These are phyloP conservation scores for Aleurites moluccanus DNA, from an alignment of 441 rosid species.

Conservation along the genomic window DNA sequence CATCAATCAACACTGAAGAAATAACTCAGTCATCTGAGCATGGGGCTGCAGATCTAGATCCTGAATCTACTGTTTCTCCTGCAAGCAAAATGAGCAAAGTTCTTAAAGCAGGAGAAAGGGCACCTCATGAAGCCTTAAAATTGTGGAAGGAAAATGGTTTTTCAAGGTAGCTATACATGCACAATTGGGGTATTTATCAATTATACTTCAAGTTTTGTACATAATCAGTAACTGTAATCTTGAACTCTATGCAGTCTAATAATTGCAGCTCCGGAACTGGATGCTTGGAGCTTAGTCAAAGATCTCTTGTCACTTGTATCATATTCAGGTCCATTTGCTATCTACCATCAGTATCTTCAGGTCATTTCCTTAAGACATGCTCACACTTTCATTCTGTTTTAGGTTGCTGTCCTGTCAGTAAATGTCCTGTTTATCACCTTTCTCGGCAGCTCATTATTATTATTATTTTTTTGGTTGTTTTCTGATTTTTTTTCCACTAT, in stretches of 20 bases:
- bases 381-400: background rate
- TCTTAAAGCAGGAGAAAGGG: slow-evolving; percentile 69
- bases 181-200: slow-evolving; percentile 5
- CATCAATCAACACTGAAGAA: slow-evolving; percentile 43
- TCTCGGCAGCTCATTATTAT: no score
- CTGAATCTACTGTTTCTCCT: slow-evolving; percentile 30
- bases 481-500: no score
- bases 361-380: background rate
- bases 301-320: slow-evolving; percentile 74
- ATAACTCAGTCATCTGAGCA: slow-evolving; percentile 40
- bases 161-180: slow-evolving; percentile 57
- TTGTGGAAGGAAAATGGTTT: slow-evolving; percentile 86
- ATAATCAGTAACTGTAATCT: slow-evolving; percentile 6
- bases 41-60: slow-evolving; percentile 29
- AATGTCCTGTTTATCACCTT: no score
- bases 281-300: slow-evolving; percentile 67
- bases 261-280: slow-evolving; percentile 81
- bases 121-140: slow-evolving; percentile 53
- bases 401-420: background rate
- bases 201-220: background rate
- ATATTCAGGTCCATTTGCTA: slow-evolving; percentile 83
- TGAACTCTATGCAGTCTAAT: slow-evolving; percentile 54
- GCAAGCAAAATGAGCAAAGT: slow-evolving; percentile 45
- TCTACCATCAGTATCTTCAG: slow-evolving; percentile 79
- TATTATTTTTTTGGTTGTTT: no score